Conservation (phyloP, 2,329 filamentous ascomycete species). For the Xylariaceae sp. region DNA sequence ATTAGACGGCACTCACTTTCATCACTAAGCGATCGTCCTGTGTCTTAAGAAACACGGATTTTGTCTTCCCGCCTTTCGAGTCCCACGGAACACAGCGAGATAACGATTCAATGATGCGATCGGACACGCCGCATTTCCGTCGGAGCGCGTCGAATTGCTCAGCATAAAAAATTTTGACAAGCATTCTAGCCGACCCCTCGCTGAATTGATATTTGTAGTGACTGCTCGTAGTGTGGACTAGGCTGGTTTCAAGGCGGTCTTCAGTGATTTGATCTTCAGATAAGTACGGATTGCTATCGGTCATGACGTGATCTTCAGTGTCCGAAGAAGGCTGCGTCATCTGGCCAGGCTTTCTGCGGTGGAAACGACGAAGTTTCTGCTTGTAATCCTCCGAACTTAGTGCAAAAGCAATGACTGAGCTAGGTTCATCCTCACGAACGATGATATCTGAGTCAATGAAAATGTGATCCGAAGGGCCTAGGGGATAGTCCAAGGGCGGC, state of each 20-base stretch:
- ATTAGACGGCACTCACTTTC: conserved; percentile 55
- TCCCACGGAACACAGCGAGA: conserved; percentile 98
- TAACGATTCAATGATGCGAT: conserved; percentile 91
- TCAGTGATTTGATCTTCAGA: conserved; percentile 43
- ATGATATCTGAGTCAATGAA: conserved; percentile 97
- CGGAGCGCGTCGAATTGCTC: conserved; percentile 96
- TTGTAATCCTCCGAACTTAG: conserved; percentile 85
- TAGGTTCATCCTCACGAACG: conserved; percentile 94
- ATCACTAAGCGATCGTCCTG: conserved; percentile 91
- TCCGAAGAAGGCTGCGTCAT: conserved; percentile 20
- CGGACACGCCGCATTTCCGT: conserved; percentile 86
- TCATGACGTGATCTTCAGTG: conserved; percentile 32
- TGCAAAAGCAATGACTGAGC: conserved; percentile 91
- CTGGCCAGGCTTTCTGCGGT: conserved; percentile 22
- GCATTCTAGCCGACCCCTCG: conserved; percentile 89
- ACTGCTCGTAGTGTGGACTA: conserved; percentile 81
- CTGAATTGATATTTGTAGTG: conserved; percentile 96
- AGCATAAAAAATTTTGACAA: conserved; percentile 98
- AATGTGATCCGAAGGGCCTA: conserved; percentile 85
- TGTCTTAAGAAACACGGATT: conserved; percentile 95
- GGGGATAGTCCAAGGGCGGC: conserved; percentile 87
- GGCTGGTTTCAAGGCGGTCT: conserved; percentile 76
- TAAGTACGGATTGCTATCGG: conserved; percentile 29
- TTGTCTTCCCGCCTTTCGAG: conserved; percentile 95
- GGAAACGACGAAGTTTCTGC: conserved; percentile 61